Evolutionary conservation across 352 stramenopile species (phyloP).

Genomic region (Globisporangium lucens): DNA sequence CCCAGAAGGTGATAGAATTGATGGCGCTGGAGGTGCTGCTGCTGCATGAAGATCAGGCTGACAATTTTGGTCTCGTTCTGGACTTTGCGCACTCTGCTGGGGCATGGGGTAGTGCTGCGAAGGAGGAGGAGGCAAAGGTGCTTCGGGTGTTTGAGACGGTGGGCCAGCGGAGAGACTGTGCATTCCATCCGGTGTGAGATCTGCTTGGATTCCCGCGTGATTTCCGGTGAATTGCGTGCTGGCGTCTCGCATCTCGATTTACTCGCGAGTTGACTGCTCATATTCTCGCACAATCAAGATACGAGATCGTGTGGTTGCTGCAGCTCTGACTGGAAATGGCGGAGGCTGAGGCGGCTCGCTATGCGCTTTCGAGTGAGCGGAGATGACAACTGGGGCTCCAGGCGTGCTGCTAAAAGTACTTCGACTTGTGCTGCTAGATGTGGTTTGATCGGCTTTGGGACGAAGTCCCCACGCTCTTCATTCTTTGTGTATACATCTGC

Average conservation of each 20-base stretch:
- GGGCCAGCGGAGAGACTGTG: slow-evolving; percentile 24
- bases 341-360: neutral
- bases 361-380: neutral
- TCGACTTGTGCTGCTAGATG: neutral
- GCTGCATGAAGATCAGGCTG: neutral
- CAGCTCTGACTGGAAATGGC: neutral
- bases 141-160: neutral
- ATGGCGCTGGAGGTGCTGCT: slow-evolving; percentile 1
- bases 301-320: slow-evolving; percentile 12
- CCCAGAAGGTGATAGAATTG: slow-evolving; percentile 2
- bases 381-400: neutral
- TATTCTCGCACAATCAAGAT: slow-evolving; percentile 62
- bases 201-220: slow-evolving; percentile 63
- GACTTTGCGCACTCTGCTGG: neutral
- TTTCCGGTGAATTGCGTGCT: slow-evolving; percentile 76
- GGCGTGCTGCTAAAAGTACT: no score
- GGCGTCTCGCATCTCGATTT: slow-evolving; percentile 57
- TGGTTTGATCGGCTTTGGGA: neutral
- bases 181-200: slow-evolving; percentile 60
- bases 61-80: neutral
- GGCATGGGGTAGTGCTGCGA: neutral
- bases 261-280: slow-evolving; percentile 11
- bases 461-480: neutral
- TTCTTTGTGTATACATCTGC: neutral
- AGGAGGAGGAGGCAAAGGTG: neutral